Base-by-base conservation (phyloP, 2,329 filamentous ascomycete species). In the Stagonosporopsis chrysanthemi region DNA sequence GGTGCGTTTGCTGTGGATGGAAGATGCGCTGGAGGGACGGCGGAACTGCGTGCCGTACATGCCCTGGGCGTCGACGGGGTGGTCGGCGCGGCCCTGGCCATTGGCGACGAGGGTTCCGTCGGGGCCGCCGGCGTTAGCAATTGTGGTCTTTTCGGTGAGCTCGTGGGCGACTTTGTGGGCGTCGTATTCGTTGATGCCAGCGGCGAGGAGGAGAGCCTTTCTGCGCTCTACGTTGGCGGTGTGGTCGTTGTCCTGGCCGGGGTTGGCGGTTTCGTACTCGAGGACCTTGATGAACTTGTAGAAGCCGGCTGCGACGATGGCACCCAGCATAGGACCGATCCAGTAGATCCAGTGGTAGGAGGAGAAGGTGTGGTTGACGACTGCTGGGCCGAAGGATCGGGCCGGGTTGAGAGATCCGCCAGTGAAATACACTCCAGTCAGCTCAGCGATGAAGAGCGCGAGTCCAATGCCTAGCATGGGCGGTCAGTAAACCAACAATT, bases 361-460 rank as follows among this genome's bases (percentile, higher is more conserved):
- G 14, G 76, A 72, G 57, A 80, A 81, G 4, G 57, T 67, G 14
- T 71, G 72, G 46, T 58, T 64, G 19, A 75, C 66, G 12, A 78
- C 77, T 26, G 79, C 73, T n/a, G 77, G 78, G 2, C 78, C 79
- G 56, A 81, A 79, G 2, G 75, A 77, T 24, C 79, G 75, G 1
- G 78, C 77, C 6, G 79, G 79, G 49, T 81, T 80, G 19, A 80
- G 70, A 1, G 74, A 76, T 15, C 77, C 77, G 28, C 78, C 77
- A 0, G 78, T 80, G 60, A 75, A 80, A 66, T 71, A 78, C 12
- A 79, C 77, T 74, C 81, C 80, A 54, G 59, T 83, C 74, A 53
- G 23, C 11, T 57, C 54, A 11, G 54, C 54, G 19, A 90, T 81
- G 73, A 91, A 91, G 56, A 91, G 82, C 0, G 88, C 81, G 6